These are phyloP conservation scores for Lichina pygmaea DNA, from an alignment of 495 filamentous ascomycete species.

Conservation along the genomic window DNA sequence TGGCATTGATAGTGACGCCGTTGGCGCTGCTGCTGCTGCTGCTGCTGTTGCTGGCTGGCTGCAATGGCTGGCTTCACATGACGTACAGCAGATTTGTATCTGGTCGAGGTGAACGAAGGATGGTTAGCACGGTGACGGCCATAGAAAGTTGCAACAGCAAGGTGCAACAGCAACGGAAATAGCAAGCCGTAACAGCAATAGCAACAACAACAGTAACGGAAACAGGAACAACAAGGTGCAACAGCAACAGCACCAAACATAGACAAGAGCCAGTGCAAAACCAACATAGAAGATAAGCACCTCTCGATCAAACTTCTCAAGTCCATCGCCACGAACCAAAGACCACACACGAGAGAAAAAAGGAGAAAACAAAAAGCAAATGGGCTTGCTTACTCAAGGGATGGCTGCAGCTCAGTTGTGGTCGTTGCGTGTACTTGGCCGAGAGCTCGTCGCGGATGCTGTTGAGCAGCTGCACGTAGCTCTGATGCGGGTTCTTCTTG, in stretches of 20 bases:
- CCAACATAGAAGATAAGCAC: too few species aligned
- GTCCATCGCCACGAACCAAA: background rate
- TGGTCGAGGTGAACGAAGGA: constrained; percentile 7
- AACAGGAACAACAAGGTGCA: too few species aligned
- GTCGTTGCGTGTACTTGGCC: constrained; percentile 80
- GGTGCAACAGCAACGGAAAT: too few species aligned
- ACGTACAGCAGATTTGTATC: constrained; percentile 39
- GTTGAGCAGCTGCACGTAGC: constrained; percentile 85
- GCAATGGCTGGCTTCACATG: constrained; percentile 17
- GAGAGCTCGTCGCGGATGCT: constrained; percentile 81
- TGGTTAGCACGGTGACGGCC: too few species aligned
- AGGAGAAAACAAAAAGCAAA: background rate
- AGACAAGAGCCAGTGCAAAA: too few species aligned
- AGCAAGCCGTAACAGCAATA: too few species aligned
- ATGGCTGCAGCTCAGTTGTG: constrained; percentile 89
- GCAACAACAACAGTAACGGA: too few species aligned
- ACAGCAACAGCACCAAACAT: too few species aligned
- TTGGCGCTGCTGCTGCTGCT: background rate
- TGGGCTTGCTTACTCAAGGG: constrained; percentile 45
- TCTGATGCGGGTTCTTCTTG: constrained; percentile 94
- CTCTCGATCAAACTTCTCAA: background rate
- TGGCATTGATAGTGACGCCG: background rate
- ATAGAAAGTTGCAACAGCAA: too few species aligned
- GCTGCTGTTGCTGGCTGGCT: too few species aligned
- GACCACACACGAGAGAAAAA: background rate